Percentiles rank a stretch among this genome's conserved stretches.
phyloP scores from a whole-genome alignment of 208 protist genomes.

The Leishmania martiniquensis region DNA sequence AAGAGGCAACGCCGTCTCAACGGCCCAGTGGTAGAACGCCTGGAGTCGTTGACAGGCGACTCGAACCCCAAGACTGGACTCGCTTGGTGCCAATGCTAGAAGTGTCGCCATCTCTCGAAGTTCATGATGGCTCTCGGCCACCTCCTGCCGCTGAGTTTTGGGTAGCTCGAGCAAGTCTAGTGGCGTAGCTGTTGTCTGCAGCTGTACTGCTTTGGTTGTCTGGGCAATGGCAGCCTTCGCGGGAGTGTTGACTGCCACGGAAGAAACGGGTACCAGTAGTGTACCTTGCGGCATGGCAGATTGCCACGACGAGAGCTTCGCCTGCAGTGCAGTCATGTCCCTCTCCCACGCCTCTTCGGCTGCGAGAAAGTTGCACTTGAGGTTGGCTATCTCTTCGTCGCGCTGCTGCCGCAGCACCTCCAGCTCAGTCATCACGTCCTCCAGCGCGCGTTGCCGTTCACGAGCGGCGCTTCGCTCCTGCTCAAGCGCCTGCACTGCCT shows the following conservation, averaged over 20 bases:
- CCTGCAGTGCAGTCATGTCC: slow-evolving; percentile 59
- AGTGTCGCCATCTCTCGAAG: slow-evolving; percentile 3
- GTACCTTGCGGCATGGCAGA: slow-evolving; percentile 26
- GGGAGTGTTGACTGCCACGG: background rate
- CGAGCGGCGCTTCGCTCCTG: slow-evolving; percentile 47
- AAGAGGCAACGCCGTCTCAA: slow-evolving; percentile 8
- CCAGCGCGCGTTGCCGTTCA: slow-evolving; percentile 46
- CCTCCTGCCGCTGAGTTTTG: background rate
- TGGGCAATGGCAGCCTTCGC: background rate
- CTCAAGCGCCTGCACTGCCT: slow-evolving; percentile 58
- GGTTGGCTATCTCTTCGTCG: slow-evolving; percentile 54
- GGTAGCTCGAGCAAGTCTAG: background rate
- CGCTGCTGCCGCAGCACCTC: slow-evolving; percentile 42
- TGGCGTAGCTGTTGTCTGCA: background rate
- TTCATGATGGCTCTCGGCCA: background rate
- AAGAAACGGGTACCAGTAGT: slow-evolving; percentile 17
- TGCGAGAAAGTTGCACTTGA: slow-evolving; percentile 53
- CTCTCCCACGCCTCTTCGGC: slow-evolving; percentile 58
- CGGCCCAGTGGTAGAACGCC: slow-evolving; percentile 26
- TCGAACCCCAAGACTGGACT: background rate
- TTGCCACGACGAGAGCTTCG: slow-evolving; percentile 56
- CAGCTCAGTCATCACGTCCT: slow-evolving; percentile 61
- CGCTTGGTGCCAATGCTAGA: background rate
- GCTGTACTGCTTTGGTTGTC: background rate
- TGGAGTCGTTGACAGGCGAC: slow-evolving; percentile 11